Conservation (phyloP, 495 filamentous ascomycete genomes). For the Hypoxylon cercidicola region DNA sequence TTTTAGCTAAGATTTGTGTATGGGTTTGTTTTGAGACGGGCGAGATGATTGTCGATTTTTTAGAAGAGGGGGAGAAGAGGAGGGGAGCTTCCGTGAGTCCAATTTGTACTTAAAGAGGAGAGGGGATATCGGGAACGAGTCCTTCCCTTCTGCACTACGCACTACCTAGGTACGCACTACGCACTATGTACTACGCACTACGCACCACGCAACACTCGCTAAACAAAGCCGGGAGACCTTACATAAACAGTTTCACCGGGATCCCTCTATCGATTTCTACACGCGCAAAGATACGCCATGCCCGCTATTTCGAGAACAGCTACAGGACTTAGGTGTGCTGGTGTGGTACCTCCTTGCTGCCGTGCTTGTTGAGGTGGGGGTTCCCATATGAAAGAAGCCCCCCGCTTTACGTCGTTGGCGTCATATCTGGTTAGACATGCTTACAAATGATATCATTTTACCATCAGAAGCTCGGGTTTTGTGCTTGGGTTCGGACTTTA, state of each 20-base stretch:
- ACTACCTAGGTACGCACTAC: no score
- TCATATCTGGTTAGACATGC: slow-evolving; percentile 38
- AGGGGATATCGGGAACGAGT: slow-evolving; percentile 30
- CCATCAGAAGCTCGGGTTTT: slow-evolving; percentile 28
- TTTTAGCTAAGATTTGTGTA: slow-evolving; percentile 24
- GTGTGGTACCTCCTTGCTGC: slow-evolving; percentile 10
- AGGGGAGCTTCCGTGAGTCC: slow-evolving; percentile 28
- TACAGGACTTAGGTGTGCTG: no score
- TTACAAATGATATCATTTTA: slow-evolving; percentile 49
- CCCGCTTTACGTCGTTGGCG: slow-evolving; percentile 41
- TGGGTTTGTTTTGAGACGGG: slow-evolving; percentile 16
- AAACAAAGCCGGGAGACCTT: slow-evolving; percentile 12
- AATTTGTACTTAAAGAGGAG: slow-evolving; percentile 45
- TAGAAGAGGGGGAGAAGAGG: slow-evolving; percentile 27
- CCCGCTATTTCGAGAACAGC: not conserved
- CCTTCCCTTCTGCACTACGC: slow-evolving; percentile 3
- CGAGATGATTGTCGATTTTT: slow-evolving; percentile 29
- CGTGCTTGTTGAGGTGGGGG: slow-evolving; percentile 27
- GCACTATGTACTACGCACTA: no score
- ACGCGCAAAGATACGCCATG: slow-evolving; percentile 22
- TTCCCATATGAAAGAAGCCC: slow-evolving; percentile 29
- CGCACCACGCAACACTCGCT: slow-evolving; percentile 7
- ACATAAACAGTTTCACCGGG: slow-evolving; percentile 37
- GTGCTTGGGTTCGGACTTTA: slow-evolving; percentile 32
- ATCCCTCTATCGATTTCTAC: not conserved